phyloP scores from a whole-genome alignment of 2,329 filamentous ascomycete species.

The Botryotinia convoluta region DNA sequence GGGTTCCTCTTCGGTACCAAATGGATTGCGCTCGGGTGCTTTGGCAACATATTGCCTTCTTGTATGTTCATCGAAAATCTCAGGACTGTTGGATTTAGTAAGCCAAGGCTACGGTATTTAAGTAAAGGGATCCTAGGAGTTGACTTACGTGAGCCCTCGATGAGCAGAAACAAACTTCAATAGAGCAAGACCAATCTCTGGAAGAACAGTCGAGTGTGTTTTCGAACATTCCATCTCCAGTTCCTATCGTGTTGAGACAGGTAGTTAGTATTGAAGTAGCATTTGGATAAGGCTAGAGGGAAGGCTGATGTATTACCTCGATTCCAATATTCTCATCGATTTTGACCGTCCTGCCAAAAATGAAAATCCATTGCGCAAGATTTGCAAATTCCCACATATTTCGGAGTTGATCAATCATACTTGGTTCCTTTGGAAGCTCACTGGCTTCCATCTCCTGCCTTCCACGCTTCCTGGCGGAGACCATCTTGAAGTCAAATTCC shows the following conservation, averaged over 20 bases:
- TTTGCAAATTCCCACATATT: constrained; percentile 97
- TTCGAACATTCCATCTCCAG: constrained; percentile 87
- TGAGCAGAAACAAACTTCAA: constrained; percentile 94
- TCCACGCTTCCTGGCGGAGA: constrained; percentile 49
- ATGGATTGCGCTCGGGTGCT: constrained; percentile 76
- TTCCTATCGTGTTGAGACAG: constrained; percentile 55
- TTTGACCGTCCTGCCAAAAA: constrained; percentile 87
- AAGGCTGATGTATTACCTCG: constrained; percentile 60
- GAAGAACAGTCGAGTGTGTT: constrained; percentile 69
- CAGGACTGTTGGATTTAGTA: constrained; percentile 54
- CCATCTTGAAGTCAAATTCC: constrained; percentile 39
- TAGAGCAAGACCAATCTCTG: constrained; percentile 79
- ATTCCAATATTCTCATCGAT: constrained; percentile 86
- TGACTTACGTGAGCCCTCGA: constrained; percentile 79
- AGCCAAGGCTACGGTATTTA: background rate
- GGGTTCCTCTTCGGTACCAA: constrained; percentile 72
- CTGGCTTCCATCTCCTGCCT: constrained; percentile 44
- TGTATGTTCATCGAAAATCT: constrained; percentile 91
- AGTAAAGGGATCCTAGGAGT: constrained; percentile 1
- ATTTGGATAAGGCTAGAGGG: constrained; percentile 7
- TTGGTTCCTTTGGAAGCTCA: constrained; percentile 36
- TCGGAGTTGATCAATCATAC: constrained; percentile 64
- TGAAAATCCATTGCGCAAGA: constrained; percentile 86
- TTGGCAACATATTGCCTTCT: constrained; percentile 85
- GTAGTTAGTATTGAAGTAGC: background rate